phyloP scores from a whole-genome alignment of 208 protist genomes.

The Acanthamoeba castellanii region DNA sequence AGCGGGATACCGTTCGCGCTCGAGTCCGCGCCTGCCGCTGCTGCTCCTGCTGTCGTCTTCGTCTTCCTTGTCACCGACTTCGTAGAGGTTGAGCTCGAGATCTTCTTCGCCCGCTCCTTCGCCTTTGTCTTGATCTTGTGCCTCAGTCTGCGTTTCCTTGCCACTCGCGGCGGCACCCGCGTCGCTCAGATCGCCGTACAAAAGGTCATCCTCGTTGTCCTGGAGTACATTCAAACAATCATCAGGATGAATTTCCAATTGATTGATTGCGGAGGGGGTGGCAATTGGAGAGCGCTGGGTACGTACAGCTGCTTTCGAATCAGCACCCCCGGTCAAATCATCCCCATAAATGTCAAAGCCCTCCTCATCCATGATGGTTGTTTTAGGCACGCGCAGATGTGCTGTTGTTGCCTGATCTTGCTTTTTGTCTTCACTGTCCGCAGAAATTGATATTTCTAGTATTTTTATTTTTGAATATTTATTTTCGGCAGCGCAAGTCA shows the following conservation, averaged over 20 bases:
- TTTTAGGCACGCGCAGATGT: background rate
- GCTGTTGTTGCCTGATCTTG: no score
- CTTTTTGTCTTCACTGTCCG: no score
- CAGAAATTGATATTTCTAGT: no score
- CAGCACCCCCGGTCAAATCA: background rate
- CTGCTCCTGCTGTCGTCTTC: background rate
- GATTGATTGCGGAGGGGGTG: background rate
- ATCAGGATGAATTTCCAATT: background rate
- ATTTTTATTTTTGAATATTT: no score
- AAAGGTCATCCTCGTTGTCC: constrained; percentile 2
- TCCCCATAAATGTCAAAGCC: background rate
- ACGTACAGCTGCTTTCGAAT: background rate
- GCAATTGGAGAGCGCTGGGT: background rate
- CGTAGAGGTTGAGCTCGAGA: constrained; percentile 12
- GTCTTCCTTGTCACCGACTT: background rate
- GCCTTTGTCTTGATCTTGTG: background rate
- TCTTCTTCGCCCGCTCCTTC: background rate
- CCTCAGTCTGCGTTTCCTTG: background rate
- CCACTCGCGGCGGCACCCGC: background rate
- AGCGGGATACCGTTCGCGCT: background rate
- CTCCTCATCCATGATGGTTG: background rate
- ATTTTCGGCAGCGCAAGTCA: background rate
- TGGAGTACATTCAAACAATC: background rate
- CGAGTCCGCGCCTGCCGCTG: background rate
- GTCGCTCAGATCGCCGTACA: constrained; percentile 43